Conservation (phyloP, 2,329 filamentous ascomycete species). For the Colletotrichum gigasporum region DNA sequence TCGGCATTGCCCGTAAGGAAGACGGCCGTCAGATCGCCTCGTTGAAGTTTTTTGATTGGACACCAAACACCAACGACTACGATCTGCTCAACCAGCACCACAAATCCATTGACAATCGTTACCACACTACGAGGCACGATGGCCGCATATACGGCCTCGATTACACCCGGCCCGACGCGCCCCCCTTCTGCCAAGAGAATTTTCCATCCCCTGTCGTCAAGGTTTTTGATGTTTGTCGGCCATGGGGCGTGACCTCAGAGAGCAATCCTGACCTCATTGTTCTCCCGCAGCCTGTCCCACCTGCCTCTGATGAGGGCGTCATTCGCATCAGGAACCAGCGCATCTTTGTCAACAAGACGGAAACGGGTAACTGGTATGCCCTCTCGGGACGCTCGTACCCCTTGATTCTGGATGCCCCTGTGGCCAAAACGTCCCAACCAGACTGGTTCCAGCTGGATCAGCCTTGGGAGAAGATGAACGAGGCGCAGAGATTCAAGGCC, state of each 20-base stretch:
- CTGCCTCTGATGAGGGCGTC: conserved; percentile 57
- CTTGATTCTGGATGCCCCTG: conserved; percentile 76
- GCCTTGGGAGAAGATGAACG: conserved; percentile 49
- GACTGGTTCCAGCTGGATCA: conserved; percentile 58
- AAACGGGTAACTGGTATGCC: conserved; percentile 91
- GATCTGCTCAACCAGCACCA: conserved; percentile 88
- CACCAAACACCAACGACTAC: conserved; percentile 87
- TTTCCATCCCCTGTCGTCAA: conserved; percentile 73
- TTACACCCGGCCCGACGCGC: conserved; percentile 45
- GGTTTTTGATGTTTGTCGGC: conserved; percentile 88
- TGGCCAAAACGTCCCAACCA: conserved; percentile 53
- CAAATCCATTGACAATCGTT: conserved; percentile 83
- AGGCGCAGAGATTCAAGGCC: conserved; percentile 64
- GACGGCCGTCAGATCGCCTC: conserved; percentile 84
- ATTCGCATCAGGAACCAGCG: conserved; percentile 66
- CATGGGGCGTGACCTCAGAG: conserved; percentile 68
- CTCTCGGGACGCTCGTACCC: conserved; percentile 89
- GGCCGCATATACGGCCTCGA: conserved; percentile 86
- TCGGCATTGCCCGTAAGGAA: conserved; percentile 81
- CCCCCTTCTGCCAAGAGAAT: conserved; percentile 70
- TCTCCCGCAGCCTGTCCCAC: conserved; percentile 84
- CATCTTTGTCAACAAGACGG: conserved; percentile 88
- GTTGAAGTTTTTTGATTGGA: conserved; percentile 94
- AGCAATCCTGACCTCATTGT: conserved; percentile 81
- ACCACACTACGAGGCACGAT: conserved; percentile 88